These are phyloP conservation scores for Jamesozyma gamospora DNA, from an alignment of 805 yeast genomes.

Conservation along the genomic window DNA sequence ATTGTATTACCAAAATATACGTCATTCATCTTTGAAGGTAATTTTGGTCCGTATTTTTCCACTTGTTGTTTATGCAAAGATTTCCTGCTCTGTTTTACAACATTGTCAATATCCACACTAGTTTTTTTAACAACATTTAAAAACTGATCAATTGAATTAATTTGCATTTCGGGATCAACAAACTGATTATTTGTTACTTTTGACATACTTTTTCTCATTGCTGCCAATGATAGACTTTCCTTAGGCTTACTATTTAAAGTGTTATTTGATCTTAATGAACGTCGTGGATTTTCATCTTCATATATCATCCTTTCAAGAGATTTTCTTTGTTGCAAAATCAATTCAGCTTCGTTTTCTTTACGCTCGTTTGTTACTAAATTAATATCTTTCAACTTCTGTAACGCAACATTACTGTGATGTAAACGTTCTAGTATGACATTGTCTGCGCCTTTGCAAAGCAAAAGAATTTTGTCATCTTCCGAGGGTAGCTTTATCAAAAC, in stretches of 20 bases:
- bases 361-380: constrained; percentile 48
- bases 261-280: constrained; percentile 27
- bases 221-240: constrained; percentile 25
- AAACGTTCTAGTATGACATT: constrained; percentile 74
- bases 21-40: constrained; percentile 3
- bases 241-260: constrained; percentile 18
- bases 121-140: constrained; percentile 35
- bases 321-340: constrained; percentile 48
- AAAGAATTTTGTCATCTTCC: constrained; percentile 44
- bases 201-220: constrained; percentile 25
- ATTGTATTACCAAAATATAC: too few relatives aligned
- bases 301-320: constrained; percentile 32
- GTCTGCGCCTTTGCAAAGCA: constrained; percentile 94
- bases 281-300: constrained; percentile 20
- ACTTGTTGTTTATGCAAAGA: constrained; percentile 53
- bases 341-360: constrained; percentile 68
- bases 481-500: constrained; percentile 72
- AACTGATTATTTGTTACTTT: constrained; percentile 1
- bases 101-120: constrained; percentile 43
- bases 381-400: constrained; percentile 54
- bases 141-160: constrained; percentile 42
- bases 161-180: constrained; percentile 22
- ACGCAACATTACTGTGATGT: constrained; percentile 47
- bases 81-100: constrained; percentile 42
- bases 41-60: constrained; percentile 37